phyloP scores from a whole-genome alignment of 768 basidiomycete genomes.

The Mrakia gelida region DNA sequence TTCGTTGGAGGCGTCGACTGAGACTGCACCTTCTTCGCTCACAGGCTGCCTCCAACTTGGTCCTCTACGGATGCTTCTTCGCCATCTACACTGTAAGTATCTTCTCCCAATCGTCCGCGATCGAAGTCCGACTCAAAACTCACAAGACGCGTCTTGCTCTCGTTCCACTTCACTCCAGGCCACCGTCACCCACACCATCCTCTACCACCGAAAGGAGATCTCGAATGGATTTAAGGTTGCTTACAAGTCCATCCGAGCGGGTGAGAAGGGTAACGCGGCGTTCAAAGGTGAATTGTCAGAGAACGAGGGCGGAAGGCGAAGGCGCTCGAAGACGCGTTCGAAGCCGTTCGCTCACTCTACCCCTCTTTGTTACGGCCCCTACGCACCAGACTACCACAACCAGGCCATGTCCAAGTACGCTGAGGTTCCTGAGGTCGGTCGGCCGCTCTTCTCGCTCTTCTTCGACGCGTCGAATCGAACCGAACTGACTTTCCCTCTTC shows the following conservation, averaged over 20 bases:
- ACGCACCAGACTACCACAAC: slow-evolving; percentile 27
- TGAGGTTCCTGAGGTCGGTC: slow-evolving; percentile 24
- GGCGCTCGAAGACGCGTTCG: no score
- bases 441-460: neutral
- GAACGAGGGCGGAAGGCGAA: no score
- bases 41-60: slow-evolving; percentile 37
- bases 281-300: slow-evolving; percentile 18
- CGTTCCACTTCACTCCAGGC: slow-evolving; percentile 48
- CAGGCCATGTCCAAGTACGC: slow-evolving; percentile 21
- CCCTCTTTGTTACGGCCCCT: no score
- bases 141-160: no score
- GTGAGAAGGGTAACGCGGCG: slow-evolving; percentile 27
- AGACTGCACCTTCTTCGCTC: no score
- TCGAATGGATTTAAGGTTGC: slow-evolving; percentile 47
- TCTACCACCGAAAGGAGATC: slow-evolving; percentile 60
- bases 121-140: no score
- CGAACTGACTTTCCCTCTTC: neutral
- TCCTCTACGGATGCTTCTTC: slow-evolving; percentile 43
- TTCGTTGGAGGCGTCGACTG: no score
- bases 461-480: no score
- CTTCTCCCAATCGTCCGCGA: no score
- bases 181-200: slow-evolving; percentile 48
- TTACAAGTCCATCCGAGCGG: slow-evolving; percentile 30
- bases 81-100: slow-evolving; percentile 46
- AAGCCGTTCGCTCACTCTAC: no score